phyloP scores from a whole-genome alignment of 2,329 filamentous ascomycete species.

The Alternaria triticimaculans region DNA sequence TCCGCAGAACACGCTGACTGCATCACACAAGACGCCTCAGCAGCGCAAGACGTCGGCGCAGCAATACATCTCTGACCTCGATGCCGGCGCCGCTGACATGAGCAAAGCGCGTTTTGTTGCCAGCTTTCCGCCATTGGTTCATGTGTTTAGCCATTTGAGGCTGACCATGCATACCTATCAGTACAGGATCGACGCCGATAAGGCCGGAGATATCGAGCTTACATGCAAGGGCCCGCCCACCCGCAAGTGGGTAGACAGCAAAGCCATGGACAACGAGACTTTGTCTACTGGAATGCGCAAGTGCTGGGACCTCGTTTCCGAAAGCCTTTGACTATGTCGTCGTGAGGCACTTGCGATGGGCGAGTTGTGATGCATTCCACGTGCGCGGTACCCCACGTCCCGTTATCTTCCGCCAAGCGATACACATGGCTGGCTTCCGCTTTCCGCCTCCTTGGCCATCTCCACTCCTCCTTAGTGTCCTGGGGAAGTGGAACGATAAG shows the following conservation, averaged over 20 bases:
- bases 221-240: conserved; percentile 20
- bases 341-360: not conserved
- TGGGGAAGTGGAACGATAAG: conserved; percentile 34
- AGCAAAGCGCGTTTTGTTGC: conserved; percentile 22
- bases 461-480: conserved; percentile 23
- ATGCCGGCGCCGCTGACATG: conserved; percentile 19
- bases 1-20: conserved; percentile 34
- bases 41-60: conserved; percentile 34
- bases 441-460: conserved; percentile 25
- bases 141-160: conserved; percentile 46
- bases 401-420: conserved; percentile 43
- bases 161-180: conserved; percentile 45
- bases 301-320: conserved; percentile 40
- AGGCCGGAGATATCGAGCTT: conserved; percentile 13
- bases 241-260: conserved; percentile 42
- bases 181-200: conserved; percentile 25
- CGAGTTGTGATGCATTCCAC: not conserved
- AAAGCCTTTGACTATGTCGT: not conserved
- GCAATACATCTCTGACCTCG: conserved; percentile 27
- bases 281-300: conserved; percentile 48
- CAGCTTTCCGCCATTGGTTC: conserved; percentile 37
- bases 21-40: conserved; percentile 21
- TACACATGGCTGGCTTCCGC: conserved; percentile 26
- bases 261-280: conserved; percentile 40
- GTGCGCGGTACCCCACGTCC: conserved; percentile 23